A percentile compares a stretch with the other conserved stretches of the same genome.
Evolutionary conservation across 169 alveolate genomes (phyloP).

Genomic region (Plasmodium coatneyi): DNA sequence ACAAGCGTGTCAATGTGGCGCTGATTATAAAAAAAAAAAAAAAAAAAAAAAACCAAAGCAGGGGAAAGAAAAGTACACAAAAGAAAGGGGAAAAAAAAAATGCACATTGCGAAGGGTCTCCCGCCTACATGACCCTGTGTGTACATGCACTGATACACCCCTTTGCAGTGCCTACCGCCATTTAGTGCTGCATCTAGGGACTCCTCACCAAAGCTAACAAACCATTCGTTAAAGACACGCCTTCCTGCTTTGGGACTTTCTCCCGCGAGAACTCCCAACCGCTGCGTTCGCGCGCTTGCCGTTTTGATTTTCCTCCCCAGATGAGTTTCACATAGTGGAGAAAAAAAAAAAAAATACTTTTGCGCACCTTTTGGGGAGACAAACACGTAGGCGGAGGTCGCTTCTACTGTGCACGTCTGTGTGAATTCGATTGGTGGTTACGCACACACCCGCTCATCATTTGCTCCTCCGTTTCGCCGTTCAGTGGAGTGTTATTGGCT

Average conservation of each 20-base stretch:
- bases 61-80: background rate
- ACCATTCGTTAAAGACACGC: background rate
- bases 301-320: background rate
- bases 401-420: background rate
- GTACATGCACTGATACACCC: background rate
- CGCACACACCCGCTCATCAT: background rate
- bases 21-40: background rate
- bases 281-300: background rate
- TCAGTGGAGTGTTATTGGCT: background rate
- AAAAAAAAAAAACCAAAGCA: background rate
- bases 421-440: background rate
- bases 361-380: background rate
- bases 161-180: background rate
- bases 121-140: background rate
- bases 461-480: background rate
- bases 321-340: background rate
- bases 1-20: background rate
- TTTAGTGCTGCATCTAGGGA: background rate
- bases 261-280: background rate
- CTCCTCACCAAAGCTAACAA: background rate
- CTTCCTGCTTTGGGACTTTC: background rate
- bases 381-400: background rate
- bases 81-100: background rate
- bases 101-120: background rate
- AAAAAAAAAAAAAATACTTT: background rate